Base-by-base conservation (phyloP, 2,329 filamentous ascomycete species). In the Lasiodiplodia sp. region DNA sequence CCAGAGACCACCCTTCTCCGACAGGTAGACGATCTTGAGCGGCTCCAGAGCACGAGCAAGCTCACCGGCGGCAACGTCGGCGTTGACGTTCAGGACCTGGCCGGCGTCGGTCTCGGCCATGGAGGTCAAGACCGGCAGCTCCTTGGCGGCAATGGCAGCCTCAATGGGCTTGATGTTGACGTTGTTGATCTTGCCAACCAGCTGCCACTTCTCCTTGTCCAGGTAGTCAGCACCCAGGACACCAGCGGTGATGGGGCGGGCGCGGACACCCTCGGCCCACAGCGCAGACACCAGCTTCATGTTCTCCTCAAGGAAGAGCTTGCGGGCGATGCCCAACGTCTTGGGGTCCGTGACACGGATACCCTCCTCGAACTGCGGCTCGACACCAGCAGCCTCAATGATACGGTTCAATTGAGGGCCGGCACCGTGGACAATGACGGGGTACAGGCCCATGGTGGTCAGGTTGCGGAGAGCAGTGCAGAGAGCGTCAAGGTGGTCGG, bases 1-100 rank as follows among this genome's bases (percentile, higher is more conserved):
- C 82, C 97, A 97, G 40, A 99, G 84, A 8, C 95, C 96, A 62
- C 96, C 96, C 87, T 98, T 98, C 84, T 99, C 96, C 5, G 94
- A 96, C n/a, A 98, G 87, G 79, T 97, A 99, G 70, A 99, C 94
- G 70, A 98, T 95, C 88, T 99, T 99, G 75, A 98, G 84, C 31
- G 96, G 96, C 81, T 98, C 91, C 66, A 99, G 85, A 68, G 92
- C 89, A 70, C 93, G 90, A 28, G 96, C 95, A 70, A 99, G 86
- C 83, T 97, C 95, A 72, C 94, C 94, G 37, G 96, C 96, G 44
- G 95, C 95, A 70, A 97, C 95, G 80, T 99, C 96, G 44, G 96
- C 96, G 77, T 99, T 99, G 79, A 99, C 96, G 77, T 99, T 99
- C 72, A 99, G 87, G 64, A 98, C 90, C 80, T 95, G 93, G 10